Evolutionary conservation across 2,329 filamentous ascomycete genomes (phyloP).

Genomic region (Ilyonectria destructans): DNA sequence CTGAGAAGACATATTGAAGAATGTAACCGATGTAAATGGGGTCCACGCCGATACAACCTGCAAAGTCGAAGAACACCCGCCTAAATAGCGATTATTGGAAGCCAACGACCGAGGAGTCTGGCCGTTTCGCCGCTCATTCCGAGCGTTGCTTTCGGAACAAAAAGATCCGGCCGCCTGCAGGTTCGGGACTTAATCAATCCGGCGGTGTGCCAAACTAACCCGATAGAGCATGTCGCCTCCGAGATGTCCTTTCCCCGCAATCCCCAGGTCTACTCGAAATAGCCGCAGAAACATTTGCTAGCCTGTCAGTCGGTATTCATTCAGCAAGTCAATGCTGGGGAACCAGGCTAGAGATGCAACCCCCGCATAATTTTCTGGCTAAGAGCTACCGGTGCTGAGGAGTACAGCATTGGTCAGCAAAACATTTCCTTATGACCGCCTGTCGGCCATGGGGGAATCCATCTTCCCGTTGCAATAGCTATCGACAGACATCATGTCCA

Average conservation of each 20-base stretch:
- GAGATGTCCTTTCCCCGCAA: not conserved
- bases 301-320: not conserved
- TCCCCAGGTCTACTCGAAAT: not conserved
- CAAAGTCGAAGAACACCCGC: too few species aligned
- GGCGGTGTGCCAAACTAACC: not conserved
- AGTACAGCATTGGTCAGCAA: not conserved
- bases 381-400: too few species aligned
- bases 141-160: not conserved
- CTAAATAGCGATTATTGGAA: too few species aligned
- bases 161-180: not conserved
- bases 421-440: too few species aligned
- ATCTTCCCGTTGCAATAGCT: too few species aligned
- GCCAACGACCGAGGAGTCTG: not conserved
- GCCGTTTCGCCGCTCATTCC: too few species aligned
- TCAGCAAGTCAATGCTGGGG: too few species aligned
- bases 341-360: too few species aligned
- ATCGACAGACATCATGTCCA: not conserved
- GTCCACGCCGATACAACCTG: too few species aligned
- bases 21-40: too few species aligned
- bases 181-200: not conserved
- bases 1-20: not conserved
- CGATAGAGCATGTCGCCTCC: not conserved
- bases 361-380: too few species aligned
- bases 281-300: not conserved
- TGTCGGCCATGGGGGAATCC: too few species aligned